phyloP scores from a whole-genome alignment of 2,329 filamentous ascomycete species.

The Diaporthe ampelina region DNA sequence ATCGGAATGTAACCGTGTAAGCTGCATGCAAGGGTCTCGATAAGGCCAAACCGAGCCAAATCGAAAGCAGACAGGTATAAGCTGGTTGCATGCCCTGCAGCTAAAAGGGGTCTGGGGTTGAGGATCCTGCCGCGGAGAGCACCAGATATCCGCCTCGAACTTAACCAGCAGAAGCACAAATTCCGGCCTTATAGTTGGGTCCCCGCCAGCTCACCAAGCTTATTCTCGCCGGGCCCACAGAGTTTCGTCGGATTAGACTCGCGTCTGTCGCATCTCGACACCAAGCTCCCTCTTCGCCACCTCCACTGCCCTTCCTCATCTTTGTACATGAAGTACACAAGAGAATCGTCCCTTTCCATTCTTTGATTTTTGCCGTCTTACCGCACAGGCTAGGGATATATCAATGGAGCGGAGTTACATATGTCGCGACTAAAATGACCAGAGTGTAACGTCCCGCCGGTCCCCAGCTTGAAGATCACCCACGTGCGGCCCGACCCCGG shows the following conservation, averaged over 20 bases:
- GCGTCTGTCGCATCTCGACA: conserved; percentile 14
- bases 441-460: conserved; percentile 26
- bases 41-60: conserved; percentile 26
- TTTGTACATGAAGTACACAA: neutral
- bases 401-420: neutral
- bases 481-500: conserved; percentile 18
- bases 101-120: conserved; percentile 33
- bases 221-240: conserved; percentile 23
- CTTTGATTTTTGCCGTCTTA: neutral
- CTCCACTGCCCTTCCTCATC: neutral
- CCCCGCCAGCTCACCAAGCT: conserved; percentile 24
- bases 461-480: conserved; percentile 25
- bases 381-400: neutral
- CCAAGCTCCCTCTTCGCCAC: neutral
- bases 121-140: conserved; percentile 21
- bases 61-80: conserved; percentile 24
- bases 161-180: conserved; percentile 20
- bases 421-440: neutral
- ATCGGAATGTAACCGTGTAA: conserved; percentile 27
- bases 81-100: conserved; percentile 30
- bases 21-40: conserved; percentile 32
- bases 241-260: conserved; percentile 12
- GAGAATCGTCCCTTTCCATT: neutral
- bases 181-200: conserved; percentile 21
- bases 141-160: conserved; percentile 26